Base-by-base conservation (phyloP, 176 grass and related monocot genomes). In the Cenchrus fungigraminus region DNA sequence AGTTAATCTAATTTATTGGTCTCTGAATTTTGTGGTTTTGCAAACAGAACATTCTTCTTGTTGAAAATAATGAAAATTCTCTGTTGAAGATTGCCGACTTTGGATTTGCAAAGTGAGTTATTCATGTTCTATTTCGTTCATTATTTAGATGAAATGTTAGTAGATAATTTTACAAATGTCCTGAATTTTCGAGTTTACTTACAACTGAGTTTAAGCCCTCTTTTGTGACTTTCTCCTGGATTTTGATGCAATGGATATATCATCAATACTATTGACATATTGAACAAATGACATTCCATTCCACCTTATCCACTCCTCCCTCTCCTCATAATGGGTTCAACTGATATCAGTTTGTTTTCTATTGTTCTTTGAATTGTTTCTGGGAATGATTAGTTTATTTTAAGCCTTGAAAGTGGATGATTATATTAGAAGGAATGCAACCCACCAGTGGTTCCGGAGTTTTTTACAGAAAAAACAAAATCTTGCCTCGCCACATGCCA, bases 41-140 rank as follows among this genome's bases (percentile, higher is more conserved):
- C 60, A 86, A 83, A 88, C 87, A 98, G 93, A 99, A 99, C 86
- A 92, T 99, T 82, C 91, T 99, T 73, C 89, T 99, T 68, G 89
- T 92, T 78, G 71, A 89, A 83, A 90, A 90, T 70, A 92, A 88
- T 40, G 93, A 88, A 83, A 89, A 86, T 71, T 89, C 91, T 49
- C 82, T 94, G 40, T 89, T 99, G 90, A 99, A 99, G 87, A 99
- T 99, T 47, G 97, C 97, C 0, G 97, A 99, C 82, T 99, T 99
- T 86, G 97, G 93, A 83, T 99, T 99, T 94, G 97, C 97, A 79
- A 98, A 94, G 97, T 98, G 69, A 92, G 88, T 96, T 80, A 73
- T 74, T n/a, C 47, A 22, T 76, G 59, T 68, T 85, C 63, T 4
- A 14, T 85, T 69, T 75, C 49, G 58, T 83, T 71, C 31, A 29